Evolutionary conservation across 345 rosid genomes (phyloP), one percentile per base, ranked within the genome.

Genomic region (Microcos paniculata): DNA sequence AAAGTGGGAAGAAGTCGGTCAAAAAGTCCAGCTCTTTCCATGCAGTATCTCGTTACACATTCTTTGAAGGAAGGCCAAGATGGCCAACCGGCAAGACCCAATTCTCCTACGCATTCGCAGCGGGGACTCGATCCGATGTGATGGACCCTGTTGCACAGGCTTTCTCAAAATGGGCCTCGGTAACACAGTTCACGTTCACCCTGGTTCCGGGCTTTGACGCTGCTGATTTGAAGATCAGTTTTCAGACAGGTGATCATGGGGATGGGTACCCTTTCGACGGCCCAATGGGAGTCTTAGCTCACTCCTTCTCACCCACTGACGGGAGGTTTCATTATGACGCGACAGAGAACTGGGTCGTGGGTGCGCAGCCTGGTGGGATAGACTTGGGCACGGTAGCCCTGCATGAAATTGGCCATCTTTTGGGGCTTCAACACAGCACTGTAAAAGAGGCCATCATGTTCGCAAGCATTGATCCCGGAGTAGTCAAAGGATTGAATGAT

Each of bases 71-170:
- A 43, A 61, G 14, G 1, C 83, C 80, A 1, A 79, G 26, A 49
- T 84, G 89, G 89, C 80, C 83, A 16, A 3, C 75, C 3, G 45
- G 70, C 23, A 73, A 81, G 74, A 45, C 31, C 49, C 51, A 35
- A 8, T 82, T 88, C 31, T 78, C 84, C 38, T 84, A 79, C n/a
- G 80, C 57, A 11, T 79, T 81, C 18, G 53, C 21, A 13, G 52
- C 71, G 0, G 75, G 67, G 2, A 82, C 73, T 26, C 30, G 56
- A 21, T 4, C 0, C 15, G 82, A 15, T 0, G 80, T 52, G 43
- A 14, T n/a, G 0, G 7, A 0, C 0, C 72, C 80, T 0, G 80
- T 75, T 10, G 57, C 30, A 1, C 52, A 31, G 28, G 89, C 88
- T 12, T 79, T 80, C 21, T 1, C 6, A 15, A 70, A 26, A 33